These are phyloP conservation scores for Amylocystis lapponica DNA, from an alignment of 768 basidiomycete species.

Conservation along the genomic window DNA sequence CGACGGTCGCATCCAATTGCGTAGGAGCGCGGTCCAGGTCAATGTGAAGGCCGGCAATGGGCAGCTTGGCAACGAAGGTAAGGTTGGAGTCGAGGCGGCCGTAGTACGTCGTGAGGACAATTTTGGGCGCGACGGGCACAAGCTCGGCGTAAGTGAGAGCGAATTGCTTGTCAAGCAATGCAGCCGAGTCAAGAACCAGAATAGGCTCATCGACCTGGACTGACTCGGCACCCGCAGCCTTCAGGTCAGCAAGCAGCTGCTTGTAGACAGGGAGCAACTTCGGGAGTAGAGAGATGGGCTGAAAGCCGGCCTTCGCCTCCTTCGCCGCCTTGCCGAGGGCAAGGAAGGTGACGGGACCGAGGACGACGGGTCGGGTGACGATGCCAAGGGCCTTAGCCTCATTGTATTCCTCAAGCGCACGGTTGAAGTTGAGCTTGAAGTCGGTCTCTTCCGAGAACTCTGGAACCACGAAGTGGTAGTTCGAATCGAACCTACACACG, in stretches of 20 bases:
- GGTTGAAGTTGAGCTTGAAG: conserved; percentile 96
- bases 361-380: conserved; percentile 88
- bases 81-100: conserved; percentile 92
- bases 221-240: conserved; percentile 87
- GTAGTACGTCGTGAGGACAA: conserved; percentile 95
- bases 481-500: conserved; percentile 82
- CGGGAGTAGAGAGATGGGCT: conserved; percentile 85
- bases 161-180: conserved; percentile 74
- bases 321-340: conserved; percentile 87
- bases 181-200: conserved; percentile 86
- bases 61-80: conserved; percentile 84
- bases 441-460: conserved; percentile 87
- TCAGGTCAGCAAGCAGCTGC: conserved; percentile 84
- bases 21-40: conserved; percentile 91
- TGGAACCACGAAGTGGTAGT: conserved; percentile 98
- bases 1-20: conserved; percentile 79
- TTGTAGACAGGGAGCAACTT: conserved; percentile 90
- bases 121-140: conserved; percentile 78
- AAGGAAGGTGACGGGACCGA: conserved; percentile 95
- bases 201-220: conserved; percentile 98
- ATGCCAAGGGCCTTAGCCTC: conserved; percentile 92
- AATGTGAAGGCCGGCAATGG: conserved; percentile 90
- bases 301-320: conserved; percentile 76
- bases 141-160: conserved; percentile 76
- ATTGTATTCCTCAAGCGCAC: conserved; percentile 87